Evolutionary conservation across 768 basidiomycete genomes (phyloP), one percentile per base, ranked within the genome.

Genomic region (Rhodotorula babjevae): DNA sequence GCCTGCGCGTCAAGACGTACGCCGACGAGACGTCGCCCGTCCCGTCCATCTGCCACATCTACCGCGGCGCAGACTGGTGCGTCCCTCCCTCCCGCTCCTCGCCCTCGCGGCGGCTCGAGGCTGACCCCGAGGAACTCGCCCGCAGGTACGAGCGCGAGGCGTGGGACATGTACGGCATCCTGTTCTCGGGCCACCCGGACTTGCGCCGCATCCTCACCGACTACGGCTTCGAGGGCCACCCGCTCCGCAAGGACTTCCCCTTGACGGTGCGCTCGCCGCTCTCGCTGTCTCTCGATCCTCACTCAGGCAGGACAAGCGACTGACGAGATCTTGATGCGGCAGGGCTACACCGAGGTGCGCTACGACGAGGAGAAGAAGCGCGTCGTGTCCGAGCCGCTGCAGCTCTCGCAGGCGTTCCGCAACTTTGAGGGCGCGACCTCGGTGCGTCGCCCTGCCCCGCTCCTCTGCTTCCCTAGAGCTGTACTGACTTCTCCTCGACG

Each of bases 301-400:
- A n/a, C 18, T 15, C 59, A 16, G 29, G n/a, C n/a, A 69, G 61
- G 2, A 5, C 2, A 25, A 31, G 29, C 3, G 40, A 2, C 31
- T 21, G 21, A 21, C 59, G 53, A 21, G 16, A 5, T 19, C 40
- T 21, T 23, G 1, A 46, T 8, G n/a, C 25, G 11, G 23, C 78
- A 96, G 93, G 96, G 96, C n/a, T 99, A 98, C 82, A 93, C 92
- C 16, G 96, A 99, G 82, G 86, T 98, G 53, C 90, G 96, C 55
- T 99, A 98, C 79, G 94, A 97, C 77, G 96, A 98, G 71, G 79
- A 78, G 75, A 75, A 77, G 72, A 77, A 77, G 71, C 76, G 76
- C 25, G 78, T 78, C 60, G 73, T 78, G 18, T 74, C 68, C 79
- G 96, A 99, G 81, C 96, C 96, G 49, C 85, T 99, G 60, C 96